Percentiles rank a stretch among this genome's conserved stretches.
Conservation (phyloP, 441 rosid species). For the Pelargonium australe region DNA sequence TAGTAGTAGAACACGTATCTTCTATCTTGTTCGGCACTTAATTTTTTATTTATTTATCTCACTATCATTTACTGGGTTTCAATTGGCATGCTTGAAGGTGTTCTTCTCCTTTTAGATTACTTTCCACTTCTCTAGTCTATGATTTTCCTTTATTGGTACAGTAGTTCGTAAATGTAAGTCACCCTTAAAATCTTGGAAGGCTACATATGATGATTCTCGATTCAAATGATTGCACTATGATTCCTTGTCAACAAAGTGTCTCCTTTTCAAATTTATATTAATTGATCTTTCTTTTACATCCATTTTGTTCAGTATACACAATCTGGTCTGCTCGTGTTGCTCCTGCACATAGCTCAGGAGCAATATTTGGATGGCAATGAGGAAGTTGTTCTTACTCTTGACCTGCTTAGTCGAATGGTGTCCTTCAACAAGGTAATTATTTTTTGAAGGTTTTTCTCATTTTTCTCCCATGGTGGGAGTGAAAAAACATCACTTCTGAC, state of each 20-base stretch:
- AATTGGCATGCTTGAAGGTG: not conserved
- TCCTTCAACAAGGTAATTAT: slow-evolving; percentile 66
- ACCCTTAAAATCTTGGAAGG: not conserved
- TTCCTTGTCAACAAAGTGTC: slow-evolving; percentile 7
- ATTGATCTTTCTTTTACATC: slow-evolving; percentile 11
- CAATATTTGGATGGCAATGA: slow-evolving; percentile 44
- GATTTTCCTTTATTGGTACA: not conserved
- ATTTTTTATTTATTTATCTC: no score
- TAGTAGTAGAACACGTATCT: not conserved
- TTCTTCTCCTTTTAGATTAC: not conserved
- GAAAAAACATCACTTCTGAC: not conserved
- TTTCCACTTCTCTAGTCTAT: not conserved
- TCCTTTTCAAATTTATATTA: slow-evolving; percentile 10
- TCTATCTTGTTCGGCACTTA: no score
- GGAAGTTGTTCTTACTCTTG: slow-evolving; percentile 58
- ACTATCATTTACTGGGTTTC: not conserved
- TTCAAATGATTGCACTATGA: slow-evolving; percentile 4
- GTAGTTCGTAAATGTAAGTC: not conserved
- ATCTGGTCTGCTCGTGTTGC: slow-evolving; percentile 69
- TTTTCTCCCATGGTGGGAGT: not conserved
- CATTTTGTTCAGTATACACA: slow-evolving; percentile 48
- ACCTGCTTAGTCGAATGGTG: slow-evolving; percentile 71
- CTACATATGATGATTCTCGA: not conserved
- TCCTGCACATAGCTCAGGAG: slow-evolving; percentile 72
- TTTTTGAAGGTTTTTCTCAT: slow-evolving; percentile 11